A percentile compares a stretch with the other conserved stretches of the same genome.
phyloP scores from a whole-genome alignment of 306 rosid genomes.

The Cajanus cajan region DNA sequence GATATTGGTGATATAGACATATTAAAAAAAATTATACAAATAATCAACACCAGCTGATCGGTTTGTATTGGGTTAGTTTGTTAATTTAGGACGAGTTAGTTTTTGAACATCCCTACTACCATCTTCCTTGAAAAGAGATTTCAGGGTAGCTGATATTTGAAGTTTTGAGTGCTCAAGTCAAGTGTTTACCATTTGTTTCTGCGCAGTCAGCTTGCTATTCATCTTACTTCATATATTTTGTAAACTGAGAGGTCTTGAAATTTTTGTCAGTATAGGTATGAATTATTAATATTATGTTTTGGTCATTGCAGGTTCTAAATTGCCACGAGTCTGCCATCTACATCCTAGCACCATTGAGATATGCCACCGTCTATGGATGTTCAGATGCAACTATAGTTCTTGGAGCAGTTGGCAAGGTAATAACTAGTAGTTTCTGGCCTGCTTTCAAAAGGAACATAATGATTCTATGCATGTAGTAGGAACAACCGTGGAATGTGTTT shows the following conservation, averaged over 20 bases:
- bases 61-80: neutral
- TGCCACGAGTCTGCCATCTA: slow-evolving; percentile 80
- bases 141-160: neutral
- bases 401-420: slow-evolving; percentile 99
- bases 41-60: neutral
- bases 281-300: slow-evolving; percentile 29
- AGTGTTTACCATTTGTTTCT: neutral
- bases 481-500: slow-evolving; percentile 17
- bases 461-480: slow-evolving; percentile 1
- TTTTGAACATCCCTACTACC: neutral
- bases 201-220: slow-evolving; percentile 6
- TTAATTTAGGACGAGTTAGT: neutral
- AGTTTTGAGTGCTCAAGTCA: neutral
- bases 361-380: slow-evolving; percentile 91
- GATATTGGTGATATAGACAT: neutral
- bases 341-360: slow-evolving; percentile 83
- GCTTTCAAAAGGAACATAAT: slow-evolving; percentile 23
- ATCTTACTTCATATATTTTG: neutral
- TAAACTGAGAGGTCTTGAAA: neutral
- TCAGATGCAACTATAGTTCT: slow-evolving; percentile 93
- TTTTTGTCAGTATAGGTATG: neutral
- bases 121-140: neutral
- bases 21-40: neutral
- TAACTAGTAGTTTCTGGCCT: neutral
- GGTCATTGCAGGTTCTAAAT: slow-evolving; percentile 74